These are phyloP conservation scores for Colletotrichum tropicale DNA, from an alignment of 2,329 filamentous ascomycete genomes.

Conservation along the genomic window DNA sequence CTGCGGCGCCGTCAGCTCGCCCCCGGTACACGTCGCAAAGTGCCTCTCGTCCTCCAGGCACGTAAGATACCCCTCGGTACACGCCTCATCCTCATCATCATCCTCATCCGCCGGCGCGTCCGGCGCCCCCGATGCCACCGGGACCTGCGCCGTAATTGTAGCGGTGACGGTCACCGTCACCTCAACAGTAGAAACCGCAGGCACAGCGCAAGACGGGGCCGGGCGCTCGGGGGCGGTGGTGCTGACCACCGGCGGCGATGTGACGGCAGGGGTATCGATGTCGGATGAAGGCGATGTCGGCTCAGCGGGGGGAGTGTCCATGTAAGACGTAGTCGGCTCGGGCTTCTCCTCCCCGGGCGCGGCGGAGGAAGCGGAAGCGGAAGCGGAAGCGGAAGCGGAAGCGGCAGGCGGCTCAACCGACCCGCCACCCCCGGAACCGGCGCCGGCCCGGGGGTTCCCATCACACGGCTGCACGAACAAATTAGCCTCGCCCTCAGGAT, in stretches of 20 bases:
- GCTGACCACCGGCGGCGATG: background rate
- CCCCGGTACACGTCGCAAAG: constrained; percentile 16
- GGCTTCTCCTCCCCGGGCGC: background rate
- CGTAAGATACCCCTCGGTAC: constrained; percentile 1
- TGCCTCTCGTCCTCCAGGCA: background rate
- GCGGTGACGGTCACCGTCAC: constrained; percentile 21
- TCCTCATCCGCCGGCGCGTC: background rate
- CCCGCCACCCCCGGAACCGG: background rate
- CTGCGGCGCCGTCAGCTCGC: constrained; percentile 5
- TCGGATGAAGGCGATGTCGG: background rate
- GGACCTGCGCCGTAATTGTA: background rate
- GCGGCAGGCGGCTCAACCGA: background rate
- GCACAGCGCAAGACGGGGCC: background rate
- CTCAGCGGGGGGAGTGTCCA: background rate
- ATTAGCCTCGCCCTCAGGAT: constrained; percentile 1
- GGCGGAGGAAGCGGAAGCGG: background rate
- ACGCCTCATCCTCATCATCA: background rate
- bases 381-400: background rate
- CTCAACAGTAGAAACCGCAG: background rate
- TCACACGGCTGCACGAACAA: constrained; percentile 9
- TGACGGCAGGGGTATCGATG: background rate
- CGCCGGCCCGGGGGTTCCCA: background rate
- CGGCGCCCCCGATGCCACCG: background rate
- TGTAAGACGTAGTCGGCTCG: background rate
- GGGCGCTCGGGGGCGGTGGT: background rate